Evolutionary conservation across 345 rosid genomes (phyloP), one percentile per base, ranked within the genome.

Genomic region (Salix suchowensis): DNA sequence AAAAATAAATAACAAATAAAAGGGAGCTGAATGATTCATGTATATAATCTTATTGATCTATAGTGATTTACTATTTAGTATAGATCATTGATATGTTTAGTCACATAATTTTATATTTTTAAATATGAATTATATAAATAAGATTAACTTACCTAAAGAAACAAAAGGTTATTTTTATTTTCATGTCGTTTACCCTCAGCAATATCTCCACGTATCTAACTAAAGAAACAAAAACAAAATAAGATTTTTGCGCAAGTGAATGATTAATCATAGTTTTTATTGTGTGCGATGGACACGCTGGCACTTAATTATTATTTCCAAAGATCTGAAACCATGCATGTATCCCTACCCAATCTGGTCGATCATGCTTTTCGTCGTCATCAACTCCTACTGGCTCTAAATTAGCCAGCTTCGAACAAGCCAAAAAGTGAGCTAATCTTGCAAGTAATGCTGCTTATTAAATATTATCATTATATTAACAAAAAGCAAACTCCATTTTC

Each of bases 171-270:
- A 34, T 0, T 32, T 32, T 4, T 4, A 4, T 34, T 21, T 21
- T 40, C 30, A 42, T 28, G 1, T 84, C 87, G 79, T 80, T 62
- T 82, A 75, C 68, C 55, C 74, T 75, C 23, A 6, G 61, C 65
- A 11, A 62, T 65, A 70, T 70, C 48, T 68, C 66, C 62, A 71
- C 77, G 40, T 48, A 60, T 78, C 71, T 84, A 84, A 79, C 7
- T 28, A n/a, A 81, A 81, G 39, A 64, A 79, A 77, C 36, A 81
- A 70, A 61, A 85, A 82, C 78, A 86, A 73, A 81, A 87, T 67
- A 73, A 75, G 84, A 81, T 83, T 78, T 36, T 64, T 74, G 46
- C 67, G 52, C 37, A 15, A 60, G 46, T 68, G 54, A 80, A 80
- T 79, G 69, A 74, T 72, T 65, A 79, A 30, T 37, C 44, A 19